Evolutionary conservation across 306 rosid species (phyloP), one percentile per base, ranked within the genome.

Genomic region (Cucurbita maxima): DNA sequence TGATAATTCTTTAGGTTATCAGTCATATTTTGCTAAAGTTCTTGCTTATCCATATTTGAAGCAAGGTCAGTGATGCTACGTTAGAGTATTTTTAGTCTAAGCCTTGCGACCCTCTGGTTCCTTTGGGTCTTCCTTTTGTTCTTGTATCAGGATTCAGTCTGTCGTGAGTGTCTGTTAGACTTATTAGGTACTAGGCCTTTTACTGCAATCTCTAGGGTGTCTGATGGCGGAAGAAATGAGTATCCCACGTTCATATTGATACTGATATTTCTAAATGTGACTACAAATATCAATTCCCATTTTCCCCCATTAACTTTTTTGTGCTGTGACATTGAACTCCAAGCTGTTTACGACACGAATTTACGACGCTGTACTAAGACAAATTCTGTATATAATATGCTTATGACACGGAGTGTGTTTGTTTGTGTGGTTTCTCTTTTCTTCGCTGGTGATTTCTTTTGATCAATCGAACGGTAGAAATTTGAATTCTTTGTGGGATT

Each of bases 1-100:
- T 79, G 77, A 72, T 68, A 87, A 87, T 88, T 90, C 86, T 85
- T 83, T 92, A 88, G 96, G 91, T 85, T 80, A 76, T 78, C 78
- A 79, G 88, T 83, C 76, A 71, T 81, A 82, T 84, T 79, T 85
- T 84, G 79, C 55, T 77, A 81, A 76, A 79, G 77, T 78, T 79
- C 34, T 56, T 16, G 75, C 56, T 53, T 34, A 44, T 50, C 77
- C 83, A 68, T 76, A 83, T 84, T 77, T 87, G 71, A 50, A 52
- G 59, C 44, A 70, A 70, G 58, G 30, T 14, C 58, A 50, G n/a
- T 38, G 22, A 61, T 36, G 25, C 22, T 61, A 61, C 47, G 68
- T 6, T 22, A 12, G 34, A 61, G 68, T 19, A 44, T 47, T 68
- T 45, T 3, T 68, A 12, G 41, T 45, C 38, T 19, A 67, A 30